These are phyloP conservation scores for Lentinula raphanica DNA, from an alignment of 768 basidiomycete species.

Conservation along the genomic window DNA sequence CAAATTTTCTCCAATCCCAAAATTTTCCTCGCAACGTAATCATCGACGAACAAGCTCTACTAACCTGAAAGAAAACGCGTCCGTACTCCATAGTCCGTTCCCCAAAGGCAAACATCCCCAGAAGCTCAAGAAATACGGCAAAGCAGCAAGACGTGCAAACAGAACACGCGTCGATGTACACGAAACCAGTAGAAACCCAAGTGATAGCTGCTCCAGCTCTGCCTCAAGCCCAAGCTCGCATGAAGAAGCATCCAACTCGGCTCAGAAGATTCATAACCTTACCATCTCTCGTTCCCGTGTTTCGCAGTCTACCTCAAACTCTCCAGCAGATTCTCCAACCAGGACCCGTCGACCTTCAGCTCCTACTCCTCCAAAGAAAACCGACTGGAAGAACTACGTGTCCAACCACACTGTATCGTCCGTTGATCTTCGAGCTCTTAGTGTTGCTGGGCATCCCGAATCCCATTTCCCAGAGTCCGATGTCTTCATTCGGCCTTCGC, in stretches of 20 bases:
- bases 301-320: constrained; percentile 10
- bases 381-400: constrained; percentile 3
- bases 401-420: background rate
- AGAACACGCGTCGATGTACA: background rate
- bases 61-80: constrained; percentile 17
- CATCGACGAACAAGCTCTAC: constrained; percentile 19
- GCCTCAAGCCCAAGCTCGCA: constrained; percentile 25
- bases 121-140: constrained; percentile 5
- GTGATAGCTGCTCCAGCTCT: constrained; percentile 40
- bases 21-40: constrained; percentile 27
- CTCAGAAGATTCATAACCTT: constrained; percentile 18
- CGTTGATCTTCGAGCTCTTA: constrained; percentile 3
- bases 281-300: constrained; percentile 15
- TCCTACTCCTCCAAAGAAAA: constrained; percentile 13
- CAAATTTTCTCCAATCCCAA: constrained; percentile 37
- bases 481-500: constrained; percentile 7
- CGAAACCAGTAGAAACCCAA: constrained; percentile 44
- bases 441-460: background rate
- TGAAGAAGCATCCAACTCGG: constrained; percentile 31
- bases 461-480: constrained; percentile 4
- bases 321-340: constrained; percentile 10
- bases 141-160: background rate
- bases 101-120: background rate
- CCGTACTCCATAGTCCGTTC: background rate
- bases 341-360: constrained; percentile 16